Percentiles rank a stretch among this genome's conserved stretches.
These are phyloP conservation scores for Geoglossum cookeanum DNA, from an alignment of 2,329 filamentous ascomycete genomes.

Conservation along the genomic window DNA sequence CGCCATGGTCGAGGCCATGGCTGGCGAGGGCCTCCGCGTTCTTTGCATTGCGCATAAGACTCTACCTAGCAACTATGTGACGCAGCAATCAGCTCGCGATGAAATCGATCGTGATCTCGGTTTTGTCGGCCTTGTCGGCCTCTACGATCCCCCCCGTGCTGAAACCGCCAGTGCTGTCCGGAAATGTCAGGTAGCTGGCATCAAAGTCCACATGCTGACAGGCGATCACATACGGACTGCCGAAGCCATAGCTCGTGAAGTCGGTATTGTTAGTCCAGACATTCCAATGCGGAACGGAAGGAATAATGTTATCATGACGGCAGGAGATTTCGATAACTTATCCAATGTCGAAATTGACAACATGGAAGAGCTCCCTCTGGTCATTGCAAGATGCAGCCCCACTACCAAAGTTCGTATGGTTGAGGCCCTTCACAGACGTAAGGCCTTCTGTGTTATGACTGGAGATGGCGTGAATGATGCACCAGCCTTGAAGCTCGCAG, in stretches of 20 bases:
- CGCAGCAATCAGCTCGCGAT: slow-evolving; percentile 31
- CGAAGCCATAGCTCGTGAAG: slow-evolving; percentile 57
- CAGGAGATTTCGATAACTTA: slow-evolving; percentile 60
- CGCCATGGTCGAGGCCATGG: slow-evolving; percentile 48
- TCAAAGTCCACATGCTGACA: slow-evolving; percentile 68
- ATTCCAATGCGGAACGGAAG: slow-evolving; percentile 42
- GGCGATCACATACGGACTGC: slow-evolving; percentile 67
- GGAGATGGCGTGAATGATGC: slow-evolving; percentile 80
- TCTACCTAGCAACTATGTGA: neutral
- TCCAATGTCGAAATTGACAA: slow-evolving; percentile 54
- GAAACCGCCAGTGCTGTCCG: slow-evolving; percentile 58
- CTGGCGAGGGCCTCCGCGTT: slow-evolving; percentile 47
- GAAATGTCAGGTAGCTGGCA: slow-evolving; percentile 53
- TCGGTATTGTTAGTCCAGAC: slow-evolving; percentile 54
- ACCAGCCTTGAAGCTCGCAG: slow-evolving; percentile 58
- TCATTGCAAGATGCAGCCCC: slow-evolving; percentile 58
- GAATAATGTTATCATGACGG: slow-evolving; percentile 53
- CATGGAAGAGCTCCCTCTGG: slow-evolving; percentile 41
- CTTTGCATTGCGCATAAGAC: slow-evolving; percentile 41
- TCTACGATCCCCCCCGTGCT: slow-evolving; percentile 69
- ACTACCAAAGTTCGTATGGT: slow-evolving; percentile 86
- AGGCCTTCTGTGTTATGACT: slow-evolving; percentile 63
- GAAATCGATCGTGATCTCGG: slow-evolving; percentile 47
- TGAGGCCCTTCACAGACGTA: slow-evolving; percentile 61
- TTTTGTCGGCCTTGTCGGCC: slow-evolving; percentile 65